Conservation (phyloP, 345 rosid species). For the Arabis alpina region DNA sequence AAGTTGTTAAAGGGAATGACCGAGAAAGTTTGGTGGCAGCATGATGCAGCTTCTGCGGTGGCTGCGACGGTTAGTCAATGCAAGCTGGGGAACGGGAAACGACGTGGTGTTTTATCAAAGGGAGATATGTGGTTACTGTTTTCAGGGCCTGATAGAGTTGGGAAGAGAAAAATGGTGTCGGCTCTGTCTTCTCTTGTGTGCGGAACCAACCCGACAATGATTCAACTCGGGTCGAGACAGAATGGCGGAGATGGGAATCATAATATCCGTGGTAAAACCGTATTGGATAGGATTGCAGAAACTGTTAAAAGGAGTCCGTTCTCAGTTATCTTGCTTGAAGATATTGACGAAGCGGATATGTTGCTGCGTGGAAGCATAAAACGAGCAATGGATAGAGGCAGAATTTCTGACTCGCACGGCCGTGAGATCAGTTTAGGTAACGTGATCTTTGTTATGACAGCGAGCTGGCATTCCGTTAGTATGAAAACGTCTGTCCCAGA, state of each 20-base stretch:
- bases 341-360: constrained; percentile 82
- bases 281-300: constrained; percentile 80
- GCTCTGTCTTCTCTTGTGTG: constrained; percentile 69
- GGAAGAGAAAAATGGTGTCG: constrained; percentile 89
- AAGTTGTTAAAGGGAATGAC: constrained; percentile 77
- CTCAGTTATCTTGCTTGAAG: constrained; percentile 86
- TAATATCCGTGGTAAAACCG: constrained; percentile 84
- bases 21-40: constrained; percentile 96
- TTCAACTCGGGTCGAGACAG: constrained; percentile 69
- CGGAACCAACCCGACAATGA: constrained; percentile 55
- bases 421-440: constrained; percentile 93
- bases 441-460: constrained; percentile 84
- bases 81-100: constrained; percentile 73
- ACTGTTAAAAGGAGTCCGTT: constrained; percentile 83
- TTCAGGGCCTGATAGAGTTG: constrained; percentile 79
- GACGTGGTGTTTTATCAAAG: constrained; percentile 56
- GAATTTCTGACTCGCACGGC: constrained; percentile 86
- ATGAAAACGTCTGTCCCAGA: constrained; percentile 47
- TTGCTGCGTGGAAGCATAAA: constrained; percentile 75
- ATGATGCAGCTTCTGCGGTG: constrained; percentile 81
- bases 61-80: constrained; percentile 76
- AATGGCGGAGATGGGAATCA: constrained; percentile 49
- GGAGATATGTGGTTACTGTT: constrained; percentile 93
- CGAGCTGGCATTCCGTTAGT: constrained; percentile 53
- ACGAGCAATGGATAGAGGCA: constrained; percentile 89